These are phyloP conservation scores for Fusarium armeniacum DNA, from an alignment of 2,329 filamentous ascomycete genomes.

Conservation along the genomic window DNA sequence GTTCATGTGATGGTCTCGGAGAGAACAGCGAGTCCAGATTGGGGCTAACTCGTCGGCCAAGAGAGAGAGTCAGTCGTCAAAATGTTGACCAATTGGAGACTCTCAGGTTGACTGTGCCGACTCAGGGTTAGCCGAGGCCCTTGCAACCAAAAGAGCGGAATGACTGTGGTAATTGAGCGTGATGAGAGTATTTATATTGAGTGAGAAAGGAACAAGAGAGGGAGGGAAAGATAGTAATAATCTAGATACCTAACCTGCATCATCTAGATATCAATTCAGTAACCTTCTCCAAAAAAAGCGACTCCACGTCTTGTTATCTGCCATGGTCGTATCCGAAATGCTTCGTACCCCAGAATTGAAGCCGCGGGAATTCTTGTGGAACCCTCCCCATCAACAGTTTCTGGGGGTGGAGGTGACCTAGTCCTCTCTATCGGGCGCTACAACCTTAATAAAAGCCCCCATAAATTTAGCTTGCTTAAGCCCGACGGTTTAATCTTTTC, in stretches of 20 bases:
- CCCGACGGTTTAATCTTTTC: neutral
- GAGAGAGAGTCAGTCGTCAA: constrained; percentile 17
- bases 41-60: constrained; percentile 19
- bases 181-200: neutral
- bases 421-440: neutral
- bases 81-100: constrained; percentile 14
- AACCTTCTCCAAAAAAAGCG: neutral
- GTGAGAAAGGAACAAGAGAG: neutral
- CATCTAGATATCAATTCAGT: neutral
- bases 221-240: neutral
- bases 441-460: constrained; percentile 21
- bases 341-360: constrained; percentile 29
- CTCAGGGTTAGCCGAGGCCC: constrained; percentile 26
- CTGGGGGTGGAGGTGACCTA: constrained; percentile 3
- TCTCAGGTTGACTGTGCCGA: neutral
- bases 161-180: neutral
- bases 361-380: constrained; percentile 11
- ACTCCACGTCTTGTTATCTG: neutral
- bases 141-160: neutral
- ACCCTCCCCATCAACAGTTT: constrained; percentile 9
- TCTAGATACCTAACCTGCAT: neutral
- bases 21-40: constrained; percentile 4
- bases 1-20: constrained; percentile 13
- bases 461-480: neutral
- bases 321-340: neutral